Evolutionary conservation across 495 filamentous ascomycete species (phyloP).

Genomic region (Tetracladium setigerum): DNA sequence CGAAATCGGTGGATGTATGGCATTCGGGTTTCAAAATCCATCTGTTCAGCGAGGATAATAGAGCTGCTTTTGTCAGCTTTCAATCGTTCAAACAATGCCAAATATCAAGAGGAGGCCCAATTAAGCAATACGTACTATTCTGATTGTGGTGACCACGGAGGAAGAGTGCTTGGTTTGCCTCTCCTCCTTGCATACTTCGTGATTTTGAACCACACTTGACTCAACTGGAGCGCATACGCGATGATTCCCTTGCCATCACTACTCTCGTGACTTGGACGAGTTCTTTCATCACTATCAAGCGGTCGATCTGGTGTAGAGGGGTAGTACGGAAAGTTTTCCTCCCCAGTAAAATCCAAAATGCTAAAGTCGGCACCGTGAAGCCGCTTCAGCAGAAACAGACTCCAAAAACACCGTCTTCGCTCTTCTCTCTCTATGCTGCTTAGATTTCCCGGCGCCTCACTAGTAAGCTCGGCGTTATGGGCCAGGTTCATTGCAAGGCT

Average conservation of each 20-base stretch:
- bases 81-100: no score
- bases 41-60: conserved; percentile 38
- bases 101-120: no score
- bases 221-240: conserved; percentile 39
- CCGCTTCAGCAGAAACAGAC: conserved; percentile 37
- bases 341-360: conserved; percentile 29
- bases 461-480: conserved; percentile 34
- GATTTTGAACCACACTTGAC: conserved; percentile 35
- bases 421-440: conserved; percentile 29
- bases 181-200: conserved; percentile 37
- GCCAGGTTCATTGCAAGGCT: conserved; percentile 41
- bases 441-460: conserved; percentile 22
- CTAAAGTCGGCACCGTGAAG: conserved; percentile 38
- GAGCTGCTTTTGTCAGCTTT: conserved; percentile 9
- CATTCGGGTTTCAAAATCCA: conserved; percentile 41
- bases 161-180: conserved; percentile 35
- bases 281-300: background rate
- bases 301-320: conserved; percentile 23
- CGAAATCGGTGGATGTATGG: conserved; percentile 39
- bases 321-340: conserved; percentile 28
- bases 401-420: conserved; percentile 41
- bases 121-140: conserved; percentile 22
- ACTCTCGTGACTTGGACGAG: no score
- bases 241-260: conserved; percentile 34
- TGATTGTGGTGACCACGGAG: conserved; percentile 42